Base-by-base conservation (phyloP, 2,329 filamentous ascomycete genomes). In the Claviceps sp. region DNA sequence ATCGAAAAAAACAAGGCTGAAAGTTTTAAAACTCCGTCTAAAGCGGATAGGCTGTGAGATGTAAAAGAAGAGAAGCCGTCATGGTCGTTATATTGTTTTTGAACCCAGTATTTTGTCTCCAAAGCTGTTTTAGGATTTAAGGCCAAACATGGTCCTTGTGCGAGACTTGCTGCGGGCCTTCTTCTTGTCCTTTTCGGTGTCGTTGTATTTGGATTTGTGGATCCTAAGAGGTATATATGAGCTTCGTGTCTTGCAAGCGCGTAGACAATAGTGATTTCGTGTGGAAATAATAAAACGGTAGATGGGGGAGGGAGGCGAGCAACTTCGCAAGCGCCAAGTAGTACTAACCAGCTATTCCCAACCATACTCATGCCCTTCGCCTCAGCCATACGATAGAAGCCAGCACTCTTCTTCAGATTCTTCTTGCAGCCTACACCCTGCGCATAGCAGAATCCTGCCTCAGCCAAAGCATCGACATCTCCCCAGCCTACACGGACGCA, bases 361-460 rank as follows among this genome's bases (percentile, higher is more conserved):
- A 95, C 85, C 89, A 97, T 97, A 68, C 82, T 95, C 75, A 96
- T 90, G 6, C 93, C 93, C 69, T 93, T 93, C 24, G 85, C 82
- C 66, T 95, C 93, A 5, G 93, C 93, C 72, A 84, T 77, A 22
- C 93, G 84, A 66, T 97, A 97, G 62, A 93, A 88, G 55, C 81
- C 86, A 54, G 93, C 91, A 48, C 88, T 91, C 71, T 90, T 96
- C 73, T 89, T 96, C 64, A 96, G 73, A 64, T 97, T 87, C 70
- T 97, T 98, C 74, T 93, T 95, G 66, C 87, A 94, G 4, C 93
- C 93, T 50, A 95, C 75, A 8, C 90, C 93, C 65, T 97, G 84
- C 1, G 89, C 88, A 63, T 97, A 98, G 71, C 91, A 98, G 68
- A 93, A 97, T 16, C 90, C 93, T 7, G 93, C 88, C 70, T 98